Base-by-base conservation (phyloP, 2,329 filamentous ascomycete genomes). In the Claviceps africana region DNA sequence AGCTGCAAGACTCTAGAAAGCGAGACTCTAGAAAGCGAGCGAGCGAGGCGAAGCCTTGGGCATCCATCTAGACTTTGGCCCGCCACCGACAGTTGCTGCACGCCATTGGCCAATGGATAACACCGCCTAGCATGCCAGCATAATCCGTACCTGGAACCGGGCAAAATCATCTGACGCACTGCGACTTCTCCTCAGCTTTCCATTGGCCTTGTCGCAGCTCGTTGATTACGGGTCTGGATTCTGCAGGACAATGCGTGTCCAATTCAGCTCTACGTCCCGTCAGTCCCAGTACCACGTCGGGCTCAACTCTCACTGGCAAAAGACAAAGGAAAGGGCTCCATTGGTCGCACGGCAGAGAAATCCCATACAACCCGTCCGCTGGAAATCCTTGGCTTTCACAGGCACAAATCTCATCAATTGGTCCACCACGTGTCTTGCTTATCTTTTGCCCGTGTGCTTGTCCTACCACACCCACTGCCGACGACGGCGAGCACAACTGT, bases 351-450 rank as follows among this genome's bases (percentile, higher is more conserved):
- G 19, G 40, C 19, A 50, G 37, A 13, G 11, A 13, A 44, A 33
- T 37, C n/a, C n/a, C 35, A n/a, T 37, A 28, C 42, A 19, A 28
- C 35, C 35, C 37, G 40, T 21, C 25, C 31, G 17, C 13, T 15
- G 15, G 30, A n/a, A n/a, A 21, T 45, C 10, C 17, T 15, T 15
- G 22, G 25, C 28, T 15, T 15, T 21, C 17, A 3, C 30, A 28
- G 49, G 21, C 25, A 25, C 37, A 17, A 47, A 22, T 51, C 13
- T 19, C 44, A 42, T 47, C 50, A 30, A 47, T 47, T 51, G 35
- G 35, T 35, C 13, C 33, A 46, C 42, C 49, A 46, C 49, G 42
- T 51, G 49, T 31, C 15, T 46, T 44, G 49, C 49, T 44, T 43
- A 39, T 39, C 42, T 51, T 51, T 11, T 51, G 25, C 43, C 43